phyloP scores from a whole-genome alignment of 2,329 filamentous ascomycete genomes.

The Stachybotrys chartarum region DNA sequence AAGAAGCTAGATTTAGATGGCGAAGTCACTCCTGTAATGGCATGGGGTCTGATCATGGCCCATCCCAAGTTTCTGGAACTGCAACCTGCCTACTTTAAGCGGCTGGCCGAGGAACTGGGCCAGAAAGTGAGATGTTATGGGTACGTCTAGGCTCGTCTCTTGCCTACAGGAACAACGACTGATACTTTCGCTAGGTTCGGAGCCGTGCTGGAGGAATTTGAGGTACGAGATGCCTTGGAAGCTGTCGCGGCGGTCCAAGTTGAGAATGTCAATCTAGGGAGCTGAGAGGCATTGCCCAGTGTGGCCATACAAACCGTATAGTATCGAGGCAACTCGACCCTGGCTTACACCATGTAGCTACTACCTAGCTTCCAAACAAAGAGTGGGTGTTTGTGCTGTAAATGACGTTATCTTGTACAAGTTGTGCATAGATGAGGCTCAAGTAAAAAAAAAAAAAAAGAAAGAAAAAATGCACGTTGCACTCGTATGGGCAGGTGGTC shows the following conservation, averaged over 20 bases:
- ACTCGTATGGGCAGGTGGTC: too few species aligned
- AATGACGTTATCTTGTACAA: too few species aligned
- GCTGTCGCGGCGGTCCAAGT: constrained; percentile 34
- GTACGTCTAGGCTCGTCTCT: constrained; percentile 41
- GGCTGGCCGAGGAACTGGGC: constrained; percentile 65
- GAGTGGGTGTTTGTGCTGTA: too few species aligned
- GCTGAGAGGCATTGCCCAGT: too few species aligned
- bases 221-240: constrained; percentile 71
- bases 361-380: too few species aligned
- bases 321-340: too few species aligned
- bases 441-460: too few species aligned
- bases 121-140: constrained; percentile 89
- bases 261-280: constrained; percentile 2
- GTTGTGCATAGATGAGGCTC: too few species aligned
- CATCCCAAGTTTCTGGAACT: constrained; percentile 65
- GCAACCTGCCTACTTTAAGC: constrained; percentile 59
- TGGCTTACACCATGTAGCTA: too few species aligned
- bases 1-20: constrained; percentile 75
- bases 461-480: too few species aligned
- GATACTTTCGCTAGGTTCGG: constrained; percentile 40
- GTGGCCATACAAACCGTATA: too few species aligned
- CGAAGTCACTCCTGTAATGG: constrained; percentile 93
- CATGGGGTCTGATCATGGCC: constrained; percentile 73
- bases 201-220: constrained; percentile 59
- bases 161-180: neutral